Conservation (phyloP, 164 flowering plant species). For the Magnolia kwangsiensis region DNA sequence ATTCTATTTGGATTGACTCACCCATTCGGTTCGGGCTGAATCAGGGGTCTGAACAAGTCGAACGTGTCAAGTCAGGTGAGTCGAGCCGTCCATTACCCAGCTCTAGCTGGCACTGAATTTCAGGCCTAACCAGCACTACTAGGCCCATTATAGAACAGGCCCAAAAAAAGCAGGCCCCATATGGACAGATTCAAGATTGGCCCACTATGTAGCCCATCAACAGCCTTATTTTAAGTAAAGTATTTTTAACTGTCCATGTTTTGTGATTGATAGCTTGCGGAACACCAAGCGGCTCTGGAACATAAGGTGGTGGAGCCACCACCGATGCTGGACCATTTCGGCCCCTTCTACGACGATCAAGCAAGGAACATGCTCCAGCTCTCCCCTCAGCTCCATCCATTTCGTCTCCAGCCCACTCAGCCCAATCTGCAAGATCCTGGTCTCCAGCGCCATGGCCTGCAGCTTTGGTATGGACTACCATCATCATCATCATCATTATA, state of each 20-base stretch:
- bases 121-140: too few relatives aligned
- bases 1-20: too few relatives aligned
- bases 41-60: too few relatives aligned
- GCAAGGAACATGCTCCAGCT: constrained; percentile 41
- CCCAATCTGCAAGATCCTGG: constrained; percentile 44
- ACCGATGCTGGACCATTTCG: constrained; percentile 38
- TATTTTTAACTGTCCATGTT: not conserved
- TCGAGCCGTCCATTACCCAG: too few relatives aligned
- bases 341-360: constrained; percentile 33
- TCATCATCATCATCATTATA: not conserved
- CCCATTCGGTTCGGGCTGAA: too few relatives aligned
- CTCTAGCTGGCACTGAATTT: too few relatives aligned
- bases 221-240: too few relatives aligned
- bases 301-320: constrained; percentile 30
- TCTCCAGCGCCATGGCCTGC: constrained; percentile 19
- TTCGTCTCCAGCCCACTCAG: constrained; percentile 47
- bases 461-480: constrained; percentile 17
- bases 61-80: too few relatives aligned
- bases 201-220: too few relatives aligned
- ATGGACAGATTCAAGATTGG: too few relatives aligned
- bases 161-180: too few relatives aligned
- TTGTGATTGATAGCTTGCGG: constrained; percentile 20
- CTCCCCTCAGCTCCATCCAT: constrained; percentile 30
- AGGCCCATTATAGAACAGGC: too few relatives aligned
- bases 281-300: constrained; percentile 31